A percentile compares a stretch with the other conserved stretches of the same genome.
phyloP scores from a whole-genome alignment of 1,139 yeast species.

The Geotrichum macrosporum region DNA sequence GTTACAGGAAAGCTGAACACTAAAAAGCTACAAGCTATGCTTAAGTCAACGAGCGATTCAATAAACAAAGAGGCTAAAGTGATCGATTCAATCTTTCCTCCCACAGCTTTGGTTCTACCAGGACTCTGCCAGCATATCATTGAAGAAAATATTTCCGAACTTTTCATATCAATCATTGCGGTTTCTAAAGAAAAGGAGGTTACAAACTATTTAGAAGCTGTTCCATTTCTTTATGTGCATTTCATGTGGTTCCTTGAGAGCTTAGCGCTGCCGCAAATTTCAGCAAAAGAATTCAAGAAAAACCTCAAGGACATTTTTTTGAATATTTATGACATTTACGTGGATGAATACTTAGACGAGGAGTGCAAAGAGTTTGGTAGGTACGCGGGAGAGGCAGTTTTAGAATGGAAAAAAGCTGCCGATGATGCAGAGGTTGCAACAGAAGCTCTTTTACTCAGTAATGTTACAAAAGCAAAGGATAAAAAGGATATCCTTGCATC shows the following conservation, averaged over 20 bases:
- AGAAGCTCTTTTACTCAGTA: conserved; percentile 44
- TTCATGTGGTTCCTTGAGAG: conserved; percentile 22
- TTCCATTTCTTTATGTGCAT: conserved; percentile 20
- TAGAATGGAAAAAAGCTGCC: conserved; percentile 37
- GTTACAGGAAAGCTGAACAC: conserved; percentile 33
- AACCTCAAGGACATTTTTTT: conserved; percentile 15
- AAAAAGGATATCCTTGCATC: conserved; percentile 52
- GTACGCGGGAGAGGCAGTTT: conserved; percentile 34
- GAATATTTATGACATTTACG: conserved; percentile 16
- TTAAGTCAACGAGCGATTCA: conserved; percentile 37
- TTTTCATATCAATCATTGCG: conserved; percentile 32
- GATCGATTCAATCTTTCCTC: conserved; percentile 40
- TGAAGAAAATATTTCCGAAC: conserved; percentile 38
- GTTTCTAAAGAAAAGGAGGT: conserved; percentile 18
- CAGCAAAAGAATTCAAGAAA: conserved; percentile 13
- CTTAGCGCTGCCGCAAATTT: conserved; percentile 12
- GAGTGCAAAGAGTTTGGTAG: conserved; percentile 17
- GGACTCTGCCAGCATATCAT: conserved; percentile 37
- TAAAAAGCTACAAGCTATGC: conserved; percentile 32
- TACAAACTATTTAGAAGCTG: conserved; percentile 17
- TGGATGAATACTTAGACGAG: conserved; percentile 15
- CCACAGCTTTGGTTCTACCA: conserved; percentile 31
- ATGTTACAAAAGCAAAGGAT: conserved; percentile 42
- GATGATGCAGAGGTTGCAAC: conserved; percentile 39
- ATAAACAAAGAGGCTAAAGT: conserved; percentile 38